Conservation (phyloP, 140 eudicot species). For the Oenanthe javanica region DNA sequence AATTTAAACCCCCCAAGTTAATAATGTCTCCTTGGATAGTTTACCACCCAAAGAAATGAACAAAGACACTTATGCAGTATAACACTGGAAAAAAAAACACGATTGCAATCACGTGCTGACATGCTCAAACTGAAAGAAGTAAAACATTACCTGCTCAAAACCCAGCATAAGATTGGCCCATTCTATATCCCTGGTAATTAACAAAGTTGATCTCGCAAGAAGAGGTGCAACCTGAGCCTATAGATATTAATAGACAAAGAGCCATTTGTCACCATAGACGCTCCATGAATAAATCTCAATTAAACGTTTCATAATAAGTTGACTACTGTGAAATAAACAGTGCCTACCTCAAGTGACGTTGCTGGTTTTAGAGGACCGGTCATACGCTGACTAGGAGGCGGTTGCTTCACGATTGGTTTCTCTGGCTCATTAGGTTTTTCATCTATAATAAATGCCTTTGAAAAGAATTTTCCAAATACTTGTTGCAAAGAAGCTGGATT, state of each 20-base stretch:
- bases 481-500: constrained; percentile 18
- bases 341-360: constrained; percentile 64
- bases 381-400: constrained; percentile 52
- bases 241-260: constrained; percentile 17
- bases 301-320: not conserved
- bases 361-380: constrained; percentile 41
- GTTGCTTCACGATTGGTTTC: constrained; percentile 30
- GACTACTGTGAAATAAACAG: not conserved
- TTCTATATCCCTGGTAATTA: constrained; percentile 94
- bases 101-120: not conserved
- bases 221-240: constrained; percentile 80
- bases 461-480: constrained; percentile 20
- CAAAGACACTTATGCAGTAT: not conserved
- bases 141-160: constrained; percentile 73
- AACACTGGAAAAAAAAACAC: not conserved
- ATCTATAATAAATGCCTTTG: constrained; percentile 22
- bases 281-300: not conserved
- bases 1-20: not conserved
- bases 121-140: not conserved
- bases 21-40: not conserved
- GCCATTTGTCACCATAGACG: not conserved
- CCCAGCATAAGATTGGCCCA: constrained; percentile 94
- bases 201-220: constrained; percentile 89
- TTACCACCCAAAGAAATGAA: not conserved
- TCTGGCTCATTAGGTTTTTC: constrained; percentile 18